A percentile compares a stretch with the other conserved stretches of the same genome.
Conservation (phyloP, 2,329 filamentous ascomycete species). For the Ilyonectria sp. region DNA sequence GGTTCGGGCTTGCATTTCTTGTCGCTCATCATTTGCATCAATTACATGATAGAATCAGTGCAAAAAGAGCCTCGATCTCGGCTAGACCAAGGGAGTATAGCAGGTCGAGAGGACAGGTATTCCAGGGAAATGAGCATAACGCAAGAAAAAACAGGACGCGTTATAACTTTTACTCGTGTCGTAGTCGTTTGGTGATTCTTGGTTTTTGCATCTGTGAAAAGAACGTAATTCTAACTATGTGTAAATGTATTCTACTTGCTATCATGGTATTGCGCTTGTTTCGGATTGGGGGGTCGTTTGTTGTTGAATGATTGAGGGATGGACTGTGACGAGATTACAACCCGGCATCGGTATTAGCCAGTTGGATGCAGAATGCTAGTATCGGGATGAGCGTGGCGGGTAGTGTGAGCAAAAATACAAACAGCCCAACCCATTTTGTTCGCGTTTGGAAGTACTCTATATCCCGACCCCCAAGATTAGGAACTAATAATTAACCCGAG, state of each 20-base stretch:
- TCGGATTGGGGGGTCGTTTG: not conserved
- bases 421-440: not conserved
- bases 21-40: conserved; percentile 1
- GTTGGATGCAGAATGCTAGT: not conserved
- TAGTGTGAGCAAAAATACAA: not conserved
- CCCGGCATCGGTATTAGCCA: no score
- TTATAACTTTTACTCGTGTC: not conserved
- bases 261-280: no score
- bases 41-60: conserved; percentile 15
- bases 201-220: not conserved
- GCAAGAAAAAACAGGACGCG: not conserved
- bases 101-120: not conserved
- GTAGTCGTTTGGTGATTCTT: not conserved
- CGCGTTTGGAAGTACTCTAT: not conserved
- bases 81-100: not conserved
- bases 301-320: not conserved
- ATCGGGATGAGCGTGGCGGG: not conserved
- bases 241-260: no score
- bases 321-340: not conserved
- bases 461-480: not conserved
- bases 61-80: not conserved
- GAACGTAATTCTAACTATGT: not conserved
- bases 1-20: conserved; percentile 1
- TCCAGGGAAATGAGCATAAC: not conserved
- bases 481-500: not conserved